Base-by-base conservation (phyloP, 2,329 filamentous ascomycete genomes). In the Claviceps quebecensis region DNA sequence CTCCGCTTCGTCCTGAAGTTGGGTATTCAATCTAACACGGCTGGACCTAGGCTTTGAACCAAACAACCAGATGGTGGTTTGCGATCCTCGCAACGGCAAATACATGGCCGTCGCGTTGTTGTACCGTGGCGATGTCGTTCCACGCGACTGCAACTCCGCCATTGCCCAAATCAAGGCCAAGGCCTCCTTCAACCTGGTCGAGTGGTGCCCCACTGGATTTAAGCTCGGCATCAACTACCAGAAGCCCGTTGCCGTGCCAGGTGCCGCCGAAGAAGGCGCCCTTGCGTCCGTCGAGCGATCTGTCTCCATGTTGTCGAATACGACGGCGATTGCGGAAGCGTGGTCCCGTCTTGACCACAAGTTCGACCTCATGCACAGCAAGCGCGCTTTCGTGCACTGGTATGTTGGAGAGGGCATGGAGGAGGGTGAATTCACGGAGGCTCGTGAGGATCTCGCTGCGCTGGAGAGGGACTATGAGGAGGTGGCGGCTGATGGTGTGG, bases 341-440 rank as follows among this genome's bases (percentile, higher is more conserved):
- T 86, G 82, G 82, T 83, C 80, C 54, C 78, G 81, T 56, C 76
- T 86, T 47, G 81, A 84, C 69, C 73, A 83, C 75, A 86, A 86
- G 72, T 86, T 86, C 68, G 82, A 86, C 61, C 81, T 86, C 61
- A 86, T 86, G 83, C 84, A 86, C 76, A 82, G 77, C 71, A 86
- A 86, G 77, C 81, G 83, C 58, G 82, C 83, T 54, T 86, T 86
- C 61, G 82, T 86, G 45, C 82, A 86, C 71, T 86, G 83, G 83
- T 86, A 86, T 59, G 87, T 93, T 50, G 87, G 87, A 58, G 87
- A 93, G 72, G 87, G 87, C 72, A 93, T 93, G 87, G 87, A 93
- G 73, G 87, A 93, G 68, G 87, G 87, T 61, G 87, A 93, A 69
- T 93, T 93, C 73, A 86, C 83, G 56, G 87, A 93, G 70, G 87